phyloP scores from a whole-genome alignment of 2,329 filamentous ascomycete genomes.

The Hypoxylon sp. region DNA sequence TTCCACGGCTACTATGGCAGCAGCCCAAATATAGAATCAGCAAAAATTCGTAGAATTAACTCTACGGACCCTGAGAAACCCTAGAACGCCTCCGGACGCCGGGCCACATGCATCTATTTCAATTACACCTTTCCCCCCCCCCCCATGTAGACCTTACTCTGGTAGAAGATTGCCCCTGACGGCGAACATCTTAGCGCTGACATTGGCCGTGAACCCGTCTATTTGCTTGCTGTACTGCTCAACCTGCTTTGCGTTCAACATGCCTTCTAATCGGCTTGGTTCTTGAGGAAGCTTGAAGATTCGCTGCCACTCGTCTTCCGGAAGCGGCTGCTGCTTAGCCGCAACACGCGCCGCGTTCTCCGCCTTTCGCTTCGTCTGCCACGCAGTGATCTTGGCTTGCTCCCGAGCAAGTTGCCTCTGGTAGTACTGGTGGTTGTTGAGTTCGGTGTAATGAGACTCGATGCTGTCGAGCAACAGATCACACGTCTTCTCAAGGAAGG shows the following conservation, averaged over 20 bases:
- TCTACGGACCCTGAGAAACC: conserved; percentile 48
- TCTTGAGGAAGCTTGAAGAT: conserved; percentile 98
- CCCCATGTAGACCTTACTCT: conserved; percentile 57
- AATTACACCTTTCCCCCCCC: conserved; percentile 39
- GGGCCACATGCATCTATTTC: conserved; percentile 53
- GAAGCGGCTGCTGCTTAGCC: conserved; percentile 89
- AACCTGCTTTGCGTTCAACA: conserved; percentile 95
- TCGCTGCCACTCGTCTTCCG: conserved; percentile 98
- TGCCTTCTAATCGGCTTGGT: conserved; percentile 90
- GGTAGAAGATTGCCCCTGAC: conserved; percentile 80
- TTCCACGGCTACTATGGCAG: conserved; percentile 4
- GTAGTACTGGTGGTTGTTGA: conserved; percentile 99
- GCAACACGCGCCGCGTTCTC: conserved; percentile 89
- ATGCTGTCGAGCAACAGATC: conserved; percentile 96
- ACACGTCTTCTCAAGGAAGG: conserved; percentile 98
- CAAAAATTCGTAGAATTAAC: conserved; percentile 37
- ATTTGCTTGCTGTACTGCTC: conserved; percentile 98
- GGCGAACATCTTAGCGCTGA: conserved; percentile 98
- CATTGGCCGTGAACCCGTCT: conserved; percentile 92
- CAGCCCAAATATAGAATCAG: conserved; percentile 17
- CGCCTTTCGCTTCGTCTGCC: conserved; percentile 96
- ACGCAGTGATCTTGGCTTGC: conserved; percentile 95
- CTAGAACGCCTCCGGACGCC: conserved; percentile 54
- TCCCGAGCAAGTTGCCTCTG: conserved; percentile 93
- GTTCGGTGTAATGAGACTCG: conserved; percentile 97